Evolutionary conservation across 768 basidiomycete genomes (phyloP), one percentile per base, ranked within the genome.

Genomic region (Collybiopsis luxurians): DNA sequence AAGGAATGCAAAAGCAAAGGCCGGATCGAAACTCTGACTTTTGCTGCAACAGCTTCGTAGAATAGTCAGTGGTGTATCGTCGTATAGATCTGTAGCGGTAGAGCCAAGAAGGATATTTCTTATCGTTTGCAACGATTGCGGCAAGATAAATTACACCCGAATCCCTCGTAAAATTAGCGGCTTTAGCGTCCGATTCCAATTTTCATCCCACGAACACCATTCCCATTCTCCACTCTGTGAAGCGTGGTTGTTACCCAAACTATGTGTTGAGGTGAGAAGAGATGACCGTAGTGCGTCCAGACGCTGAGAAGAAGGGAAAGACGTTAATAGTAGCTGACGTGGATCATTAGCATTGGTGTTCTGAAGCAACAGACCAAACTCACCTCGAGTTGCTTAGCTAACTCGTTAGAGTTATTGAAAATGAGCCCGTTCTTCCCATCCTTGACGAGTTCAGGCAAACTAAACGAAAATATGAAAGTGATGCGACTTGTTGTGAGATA

Each of bases 1-100:
- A 91, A 89, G 67, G 91, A 98, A 67, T 89, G 88, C 67, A 95
- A 96, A 70, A 92, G 92, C 17, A 82, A 83, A 61, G 92, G 93
- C 1, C 79, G 90, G 51, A 75, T 98, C 39, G 96, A 98, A 71
- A 95, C 94, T 0, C 67, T 92, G 63, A 77, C 84, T 12, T 85
- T 89, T 59, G 79, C 89, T 42, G 87, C 87, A 1, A 87, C 82
- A 5, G 80, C 83, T 2, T 27, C 36, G 34, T 51, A 51, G 50
- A 36, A 24, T n/a, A 28, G 27, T 30, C 3, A 27, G 27, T 3
- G 24, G 19, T 48, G n/a, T 17, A 17, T 17, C 28, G 19, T 12
- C 31, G 2, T 23, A 34, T 13, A 34, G 5, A 6, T 34, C 31
- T 34, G 31, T 34, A 34, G 5, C 31, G 13, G 31, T 34, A 34